Evolutionary conservation across 2,329 filamentous ascomycete species (phyloP), one percentile per base, ranked within the genome.

Genomic region (Setomelanomma holmii): DNA sequence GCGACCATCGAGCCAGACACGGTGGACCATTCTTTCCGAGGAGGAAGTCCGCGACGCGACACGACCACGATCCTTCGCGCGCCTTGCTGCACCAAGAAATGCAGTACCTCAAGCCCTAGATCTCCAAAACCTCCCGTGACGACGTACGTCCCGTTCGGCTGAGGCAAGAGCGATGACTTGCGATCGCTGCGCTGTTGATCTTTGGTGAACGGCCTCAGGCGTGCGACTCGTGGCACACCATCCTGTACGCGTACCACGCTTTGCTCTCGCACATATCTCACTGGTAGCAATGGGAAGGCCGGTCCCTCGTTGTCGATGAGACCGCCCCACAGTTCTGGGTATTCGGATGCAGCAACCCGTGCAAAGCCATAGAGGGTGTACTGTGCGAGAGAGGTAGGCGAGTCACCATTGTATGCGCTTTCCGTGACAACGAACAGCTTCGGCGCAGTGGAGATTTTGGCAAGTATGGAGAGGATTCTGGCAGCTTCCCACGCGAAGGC

Each of bases 261-360:
- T 17, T 34, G 22, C 23, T 43, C 47, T 34, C 49, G 66, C 16
- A 79, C 71, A 43, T 79, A 78, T 40, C 71, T 73, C 23, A 79
- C 55, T 5, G 69, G 61, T 21, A 71, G 53, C 3, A 75, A 53
- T 5, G 76, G 76, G 21, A 79, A 72, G 4, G 23, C 34, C 0
- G 45, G 27, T 4, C 42, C 54, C 21, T 59, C 56, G 33, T 23
- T 51, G 30, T 59, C 56, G 38, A 59, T 53, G n/a, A 59, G 49
- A 76, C 75, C 72, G 16, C 76, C 75, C 58, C 69, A 77, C 10
- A 65, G 41, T 14, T 78, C 73, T 1, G 74, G 61, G 21, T 77
- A 69, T 58, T 79, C 77, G 1, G 65, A 64, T 6, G 73, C 71
- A 46, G 76, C 68, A 46, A 79, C 73, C 23, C 76, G 70, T 5